Conservation (phyloP, 208 protist species). For the Trypanosoma boissoni region DNA sequence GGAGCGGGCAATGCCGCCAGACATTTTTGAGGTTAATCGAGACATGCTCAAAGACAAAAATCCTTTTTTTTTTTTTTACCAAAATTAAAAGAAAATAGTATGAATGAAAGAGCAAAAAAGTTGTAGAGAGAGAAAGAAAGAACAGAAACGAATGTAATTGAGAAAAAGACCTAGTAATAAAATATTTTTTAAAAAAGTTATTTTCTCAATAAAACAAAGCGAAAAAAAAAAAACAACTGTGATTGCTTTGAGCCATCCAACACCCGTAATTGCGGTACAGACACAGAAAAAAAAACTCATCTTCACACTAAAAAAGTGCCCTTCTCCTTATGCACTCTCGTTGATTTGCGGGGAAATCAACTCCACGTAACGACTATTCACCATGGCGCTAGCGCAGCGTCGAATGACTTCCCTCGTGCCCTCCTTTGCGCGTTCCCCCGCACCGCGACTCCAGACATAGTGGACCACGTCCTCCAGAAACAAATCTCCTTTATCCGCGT, state of each 20-base stretch:
- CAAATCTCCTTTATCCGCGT: slow-evolving; percentile 68
- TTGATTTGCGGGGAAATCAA: slow-evolving; percentile 47
- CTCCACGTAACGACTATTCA: slow-evolving; percentile 70
- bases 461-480: slow-evolving; percentile 69
- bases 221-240: not conserved
- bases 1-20: slow-evolving; percentile 46
- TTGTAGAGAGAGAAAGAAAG: slow-evolving; percentile 5
- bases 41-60: slow-evolving; percentile 36
- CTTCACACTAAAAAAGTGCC: no score
- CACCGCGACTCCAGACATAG: slow-evolving; percentile 27
- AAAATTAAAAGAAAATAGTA: not conserved
- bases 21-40: slow-evolving; percentile 46
- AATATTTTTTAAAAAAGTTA: no score
- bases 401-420: slow-evolving; percentile 33
- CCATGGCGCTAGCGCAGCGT: slow-evolving; percentile 47
- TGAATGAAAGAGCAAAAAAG: not conserved
- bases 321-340: not conserved
- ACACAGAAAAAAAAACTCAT: no score
- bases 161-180: not conserved
- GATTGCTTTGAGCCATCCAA: no score
- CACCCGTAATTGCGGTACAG: no score
- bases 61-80: not conserved
- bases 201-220: not conserved
- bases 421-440: slow-evolving; percentile 6
- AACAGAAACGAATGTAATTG: slow-evolving; percentile 6